Conservation (phyloP, 2,329 filamentous ascomycete species). For the Exophiala phaeomuriformis region DNA sequence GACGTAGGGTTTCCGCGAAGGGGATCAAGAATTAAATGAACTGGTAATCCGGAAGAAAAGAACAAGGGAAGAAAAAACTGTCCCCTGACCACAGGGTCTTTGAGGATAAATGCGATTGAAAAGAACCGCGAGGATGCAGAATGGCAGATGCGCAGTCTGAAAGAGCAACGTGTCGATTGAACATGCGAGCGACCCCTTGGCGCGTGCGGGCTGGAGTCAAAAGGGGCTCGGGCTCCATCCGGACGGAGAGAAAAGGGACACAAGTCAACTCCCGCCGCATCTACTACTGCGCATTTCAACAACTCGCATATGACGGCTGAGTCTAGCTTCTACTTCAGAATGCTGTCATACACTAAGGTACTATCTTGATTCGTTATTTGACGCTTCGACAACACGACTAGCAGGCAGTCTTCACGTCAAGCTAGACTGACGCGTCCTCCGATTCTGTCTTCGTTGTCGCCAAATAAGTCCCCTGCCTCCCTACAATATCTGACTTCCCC, state of each 20-base stretch:
- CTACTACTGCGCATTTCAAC: background rate
- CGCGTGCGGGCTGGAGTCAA: background rate
- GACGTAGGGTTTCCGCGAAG: background rate
- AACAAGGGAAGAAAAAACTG: conserved; percentile 13
- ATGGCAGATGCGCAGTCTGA: background rate
- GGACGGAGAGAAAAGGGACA: background rate
- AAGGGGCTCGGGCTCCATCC: background rate
- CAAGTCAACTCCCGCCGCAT: background rate
- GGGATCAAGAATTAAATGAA: conserved; percentile 3
- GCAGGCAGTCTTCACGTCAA: conserved; percentile 6
- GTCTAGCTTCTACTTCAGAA: background rate
- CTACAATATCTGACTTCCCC: conserved; percentile 74
- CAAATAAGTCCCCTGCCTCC: conserved; percentile 83
- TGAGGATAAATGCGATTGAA: conserved; percentile 8
- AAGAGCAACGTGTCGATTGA: conserved; percentile 9
- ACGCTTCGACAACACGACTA: background rate
- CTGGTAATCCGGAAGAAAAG: background rate
- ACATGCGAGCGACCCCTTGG: conserved; percentile 3
- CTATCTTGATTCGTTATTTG: background rate
- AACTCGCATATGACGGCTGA: background rate
- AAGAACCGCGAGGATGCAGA: conserved; percentile 1
- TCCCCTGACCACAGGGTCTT: conserved; percentile 10
- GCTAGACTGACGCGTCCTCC: conserved; percentile 22
- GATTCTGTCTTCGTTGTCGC: conserved; percentile 42
- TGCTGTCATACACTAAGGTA: background rate